Conservation (phyloP, 306 rosid species). For the Sindora glabra region DNA sequence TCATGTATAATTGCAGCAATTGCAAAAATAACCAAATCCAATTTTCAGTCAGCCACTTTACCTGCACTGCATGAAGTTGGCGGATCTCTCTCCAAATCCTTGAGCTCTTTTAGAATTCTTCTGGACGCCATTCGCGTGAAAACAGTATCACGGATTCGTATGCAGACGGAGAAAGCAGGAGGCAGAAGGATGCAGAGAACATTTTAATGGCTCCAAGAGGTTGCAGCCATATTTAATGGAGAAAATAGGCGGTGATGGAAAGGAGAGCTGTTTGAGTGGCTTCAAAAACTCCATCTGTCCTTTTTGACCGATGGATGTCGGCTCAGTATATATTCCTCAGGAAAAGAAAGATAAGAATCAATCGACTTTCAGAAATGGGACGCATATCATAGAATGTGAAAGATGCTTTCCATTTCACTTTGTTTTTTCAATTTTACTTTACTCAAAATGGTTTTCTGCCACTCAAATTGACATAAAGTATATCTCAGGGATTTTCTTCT, state of each 20-base stretch:
- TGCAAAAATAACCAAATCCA: background rate
- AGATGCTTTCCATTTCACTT: constrained; percentile 15
- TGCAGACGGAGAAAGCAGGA: background rate
- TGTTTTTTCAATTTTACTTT: background rate
- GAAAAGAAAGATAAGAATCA: constrained; percentile 34
- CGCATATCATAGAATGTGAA: too few relatives aligned
- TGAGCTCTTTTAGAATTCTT: constrained; percentile 87
- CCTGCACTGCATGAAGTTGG: constrained; percentile 99
- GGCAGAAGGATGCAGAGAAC: background rate
- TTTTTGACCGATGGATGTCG: constrained; percentile 49
- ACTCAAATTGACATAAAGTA: constrained; percentile 1
- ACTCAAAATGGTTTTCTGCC: background rate
- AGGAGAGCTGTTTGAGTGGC: constrained; percentile 17
- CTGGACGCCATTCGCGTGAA: constrained; percentile 64
- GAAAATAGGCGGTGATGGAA: constrained; percentile 11
- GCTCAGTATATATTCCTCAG: constrained; percentile 56
- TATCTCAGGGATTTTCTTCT: background rate
- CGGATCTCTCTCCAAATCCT: constrained; percentile 93
- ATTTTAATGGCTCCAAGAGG: constrained; percentile 8
- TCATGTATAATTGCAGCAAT: background rate
- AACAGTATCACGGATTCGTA: background rate
- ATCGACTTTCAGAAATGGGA: background rate
- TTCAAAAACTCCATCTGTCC: constrained; percentile 27
- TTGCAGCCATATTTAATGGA: constrained; percentile 38
- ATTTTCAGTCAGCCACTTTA: constrained; percentile 10